Evolutionary conservation across 768 basidiomycete species (phyloP), one percentile per base, ranked within the genome.

Genomic region (Lentinula detonsa): DNA sequence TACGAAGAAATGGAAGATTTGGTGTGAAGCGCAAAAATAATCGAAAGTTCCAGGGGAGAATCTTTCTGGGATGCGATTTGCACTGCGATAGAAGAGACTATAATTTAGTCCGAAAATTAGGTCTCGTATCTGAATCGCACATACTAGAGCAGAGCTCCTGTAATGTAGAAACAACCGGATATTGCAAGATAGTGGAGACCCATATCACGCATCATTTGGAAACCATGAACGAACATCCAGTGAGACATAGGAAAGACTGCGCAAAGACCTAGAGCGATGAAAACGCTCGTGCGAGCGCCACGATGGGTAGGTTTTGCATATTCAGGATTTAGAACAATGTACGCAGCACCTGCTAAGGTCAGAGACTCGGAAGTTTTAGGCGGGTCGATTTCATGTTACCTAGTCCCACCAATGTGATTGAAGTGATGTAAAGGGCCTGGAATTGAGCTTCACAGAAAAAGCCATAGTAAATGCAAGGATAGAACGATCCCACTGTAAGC

Each of bases 1-100:
- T 40, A 95, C 93, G 67, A 82, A 85, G 62, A 86, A 71, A 69
- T 95, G 95, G 72, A 97, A 95, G 66, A 96, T 89, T 73, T 95
- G 91, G 76, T 96, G 94, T 18, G 90, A 93, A 0, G 90, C 82
- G 59, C 86, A 81, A 67, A 91, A 81, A 67, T 82, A 80, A 74
- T 95, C 93, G 73, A 94, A 94, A 64, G 73, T 82, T 40, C 93
- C 92, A 5, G 91, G 91, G 6, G 78, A 75, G 63, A 86, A 74
- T 42, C 85, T 78, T 68, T 95, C 93, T 48, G 93, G 93, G 59
- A 93, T 80, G 54, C 92, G 84, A 69, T 88, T 87, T 52, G 92
- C 92, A 74, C 93, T 95, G 72, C 69, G 72, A 66, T 67, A 63
- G 63, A 55, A 49, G 62, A 45, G 62, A 62, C 28, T 28, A 28